Conservation (phyloP, 768 basidiomycete species). For the Pholiota microspora region DNA sequence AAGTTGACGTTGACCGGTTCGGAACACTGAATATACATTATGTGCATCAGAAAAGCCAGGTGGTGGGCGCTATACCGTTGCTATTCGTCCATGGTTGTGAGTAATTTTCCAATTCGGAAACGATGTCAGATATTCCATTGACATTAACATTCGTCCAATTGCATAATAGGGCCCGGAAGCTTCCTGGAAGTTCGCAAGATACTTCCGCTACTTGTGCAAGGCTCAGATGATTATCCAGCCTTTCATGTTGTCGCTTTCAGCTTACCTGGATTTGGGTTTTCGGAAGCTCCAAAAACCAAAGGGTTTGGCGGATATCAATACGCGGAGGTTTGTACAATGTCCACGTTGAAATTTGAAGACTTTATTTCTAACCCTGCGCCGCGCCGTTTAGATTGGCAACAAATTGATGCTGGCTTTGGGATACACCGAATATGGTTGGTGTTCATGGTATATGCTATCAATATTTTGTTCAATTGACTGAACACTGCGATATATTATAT, state of each 20-base stretch:
- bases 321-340: no score
- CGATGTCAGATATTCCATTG: no score
- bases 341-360: not conserved
- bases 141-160: constrained; percentile 26
- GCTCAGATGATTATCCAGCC: no score
- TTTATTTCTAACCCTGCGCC: not conserved
- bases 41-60: constrained; percentile 49
- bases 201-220: not conserved
- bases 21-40: constrained; percentile 51
- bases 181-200: constrained; percentile 51
- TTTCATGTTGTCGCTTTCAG: no score
- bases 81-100: constrained; percentile 61
- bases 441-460: no score
- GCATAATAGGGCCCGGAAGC: constrained; percentile 48
- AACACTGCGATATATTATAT: no score
- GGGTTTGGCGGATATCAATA: no score
- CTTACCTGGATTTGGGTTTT: no score
- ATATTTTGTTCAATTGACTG: no score
- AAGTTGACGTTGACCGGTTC: constrained; percentile 46
- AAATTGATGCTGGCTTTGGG: constrained; percentile 51
- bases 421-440: constrained; percentile 47
- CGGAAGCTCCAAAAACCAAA: no score
- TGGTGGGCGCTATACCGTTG: constrained; percentile 49
- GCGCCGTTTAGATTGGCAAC: constrained; percentile 22
- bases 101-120: no score